These are phyloP conservation scores for Coelastrella sp. DNA, from an alignment of 139 green algal species.

Conservation along the genomic window DNA sequence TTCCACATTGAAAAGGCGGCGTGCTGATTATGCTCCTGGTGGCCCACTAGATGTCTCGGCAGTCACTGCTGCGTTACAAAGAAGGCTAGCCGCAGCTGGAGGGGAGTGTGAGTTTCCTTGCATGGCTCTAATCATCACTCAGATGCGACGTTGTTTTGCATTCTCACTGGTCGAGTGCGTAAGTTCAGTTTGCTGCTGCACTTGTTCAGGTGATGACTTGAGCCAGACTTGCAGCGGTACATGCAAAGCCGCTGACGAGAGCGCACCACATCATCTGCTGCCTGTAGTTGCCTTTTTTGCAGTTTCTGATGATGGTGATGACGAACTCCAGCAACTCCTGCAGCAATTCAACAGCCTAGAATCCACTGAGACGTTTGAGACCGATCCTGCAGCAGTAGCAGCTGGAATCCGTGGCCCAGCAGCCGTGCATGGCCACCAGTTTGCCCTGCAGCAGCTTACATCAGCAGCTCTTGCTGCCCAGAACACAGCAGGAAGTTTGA, in stretches of 20 bases:
- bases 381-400: slow-evolving; percentile 33
- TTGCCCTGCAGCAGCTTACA: slow-evolving; percentile 6
- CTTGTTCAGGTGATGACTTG: too few species aligned
- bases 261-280: background rate
- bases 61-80: slow-evolving; percentile 33
- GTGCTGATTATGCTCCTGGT: slow-evolving; percentile 41
- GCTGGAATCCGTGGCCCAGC: background rate
- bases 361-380: slow-evolving; percentile 37
- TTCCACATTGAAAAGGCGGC: slow-evolving; percentile 68
- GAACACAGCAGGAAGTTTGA: background rate
- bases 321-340: slow-evolving; percentile 35
- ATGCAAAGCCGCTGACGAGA: background rate
- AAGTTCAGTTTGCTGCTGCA: too few species aligned
- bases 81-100: slow-evolving; percentile 25
- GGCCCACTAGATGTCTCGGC: slow-evolving; percentile 41
- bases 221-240: too few species aligned
- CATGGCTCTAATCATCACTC: too few species aligned
- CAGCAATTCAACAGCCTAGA: slow-evolving; percentile 42
- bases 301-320: slow-evolving; percentile 28
- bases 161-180: too few species aligned
- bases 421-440: background rate
- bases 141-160: too few species aligned
- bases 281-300: background rate
- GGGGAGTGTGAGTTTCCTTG: background rate
- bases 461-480: background rate